Base-by-base conservation (phyloP, 495 filamentous ascomycete species). In the Xylaria flabelliformis region DNA sequence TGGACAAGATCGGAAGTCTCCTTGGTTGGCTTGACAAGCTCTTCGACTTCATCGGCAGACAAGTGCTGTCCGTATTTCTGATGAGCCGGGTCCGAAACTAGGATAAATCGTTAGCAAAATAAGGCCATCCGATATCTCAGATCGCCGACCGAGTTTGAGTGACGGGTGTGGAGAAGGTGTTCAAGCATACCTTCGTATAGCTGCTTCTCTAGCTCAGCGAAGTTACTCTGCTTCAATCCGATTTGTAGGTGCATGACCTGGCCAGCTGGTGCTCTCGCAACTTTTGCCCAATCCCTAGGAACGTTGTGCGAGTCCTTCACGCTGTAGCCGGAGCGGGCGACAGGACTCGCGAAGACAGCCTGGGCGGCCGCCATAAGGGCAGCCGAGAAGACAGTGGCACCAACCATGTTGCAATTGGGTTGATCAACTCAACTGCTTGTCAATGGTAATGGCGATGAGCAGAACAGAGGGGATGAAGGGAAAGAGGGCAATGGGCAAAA, bases 61-160 rank as follows among this genome's bases (percentile, higher is more conserved):
- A 90, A 77, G 74, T 87, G 87, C 72, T 87, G 78, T n/a, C 89
- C 88, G 70, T 91, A 91, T 58, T 82, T 80, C 4, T 80, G 75
- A 55, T 85, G 75, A 13, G 85, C 85, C 3, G 89, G 89, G 10
- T 88, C 89, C 0, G 89, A 89, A 26, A 91, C 74, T 56, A 83
- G 76, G 44, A 81, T 81, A n/a, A 81, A 80, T 46, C 81, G 70
- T 39, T 83, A 69, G 64, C 77, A 42, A 24, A 77, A 67, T 10
- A 82, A 64, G 9, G 32, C 21, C n/a, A 24, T 51, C 32, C 32
- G 39, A 39, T 21, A 29, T 61, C 34, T 24, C 58, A 61, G 9
- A 7, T 39, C 36, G 67, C 58, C 83, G 69, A 46, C 80, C 77
- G 65, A 82, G 75, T 51, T 55, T 83, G 76, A 26, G 85, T 36